A percentile compares a stretch with the other conserved stretches of the same genome.
phyloP scores from a whole-genome alignment of 2,329 filamentous ascomycete species.

The Hymenoscyphus repandus region DNA sequence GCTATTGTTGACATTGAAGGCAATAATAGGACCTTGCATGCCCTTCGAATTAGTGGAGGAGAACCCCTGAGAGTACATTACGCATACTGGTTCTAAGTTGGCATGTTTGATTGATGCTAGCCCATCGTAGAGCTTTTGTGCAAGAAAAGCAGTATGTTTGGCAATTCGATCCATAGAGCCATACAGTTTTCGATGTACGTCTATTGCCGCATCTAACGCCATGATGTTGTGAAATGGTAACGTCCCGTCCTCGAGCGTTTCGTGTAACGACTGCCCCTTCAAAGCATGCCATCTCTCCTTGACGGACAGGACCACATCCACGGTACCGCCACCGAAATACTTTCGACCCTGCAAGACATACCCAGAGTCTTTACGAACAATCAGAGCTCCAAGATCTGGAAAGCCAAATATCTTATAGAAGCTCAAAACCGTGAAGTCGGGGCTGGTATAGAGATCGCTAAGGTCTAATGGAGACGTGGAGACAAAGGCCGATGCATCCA shows the following conservation, averaged over 20 bases:
- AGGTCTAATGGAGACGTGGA: constrained; percentile 75
- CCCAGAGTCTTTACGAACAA: constrained; percentile 69
- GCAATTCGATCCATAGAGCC: constrained; percentile 65
- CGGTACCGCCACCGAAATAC: constrained; percentile 93
- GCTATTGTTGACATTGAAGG: constrained; percentile 74
- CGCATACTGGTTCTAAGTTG: constrained; percentile 43
- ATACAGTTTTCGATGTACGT: constrained; percentile 64
- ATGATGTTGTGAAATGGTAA: constrained; percentile 86
- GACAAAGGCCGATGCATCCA: constrained; percentile 79
- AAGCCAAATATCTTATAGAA: constrained; percentile 99
- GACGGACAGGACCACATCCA: constrained; percentile 78
- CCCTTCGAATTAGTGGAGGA: constrained; percentile 27
- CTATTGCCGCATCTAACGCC: constrained; percentile 70
- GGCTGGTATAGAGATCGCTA: constrained; percentile 51
- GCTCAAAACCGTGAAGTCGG: constrained; percentile 83
- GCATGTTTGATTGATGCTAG: constrained; percentile 60
- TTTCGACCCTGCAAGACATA: constrained; percentile 58
- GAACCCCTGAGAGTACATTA: constrained; percentile 31
- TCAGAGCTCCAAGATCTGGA: constrained; percentile 79
- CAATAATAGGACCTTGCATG: constrained; percentile 66
- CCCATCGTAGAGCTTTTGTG: constrained; percentile 50
- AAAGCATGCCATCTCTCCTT: constrained; percentile 77
- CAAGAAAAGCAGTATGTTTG: constrained; percentile 64
- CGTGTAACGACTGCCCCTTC: constrained; percentile 69
- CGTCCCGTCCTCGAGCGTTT: constrained; percentile 85